A percentile compares a stretch with the other conserved stretches of the same genome.
These are phyloP conservation scores for Cardiospermum halicacabum DNA, from an alignment of 345 rosid species.

Conservation along the genomic window DNA sequence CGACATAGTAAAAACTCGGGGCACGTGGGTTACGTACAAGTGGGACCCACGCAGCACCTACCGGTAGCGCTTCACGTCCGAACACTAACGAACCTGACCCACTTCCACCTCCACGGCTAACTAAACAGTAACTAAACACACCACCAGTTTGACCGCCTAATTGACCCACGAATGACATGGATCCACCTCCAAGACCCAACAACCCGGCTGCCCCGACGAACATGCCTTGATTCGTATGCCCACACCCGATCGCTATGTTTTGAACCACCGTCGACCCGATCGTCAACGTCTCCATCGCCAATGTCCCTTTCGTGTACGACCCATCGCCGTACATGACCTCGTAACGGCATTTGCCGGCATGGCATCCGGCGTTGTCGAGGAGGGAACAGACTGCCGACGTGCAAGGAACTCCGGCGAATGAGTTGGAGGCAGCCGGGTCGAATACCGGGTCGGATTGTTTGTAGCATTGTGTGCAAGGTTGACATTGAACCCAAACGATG, in stretches of 20 bases:
- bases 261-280: conserved; percentile 48
- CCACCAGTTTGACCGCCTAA: conserved; percentile 81
- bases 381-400: conserved; percentile 73
- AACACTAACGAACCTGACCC: conserved; percentile 74
- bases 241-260: conserved; percentile 91
- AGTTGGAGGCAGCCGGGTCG: conserved; percentile 71
- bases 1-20: conserved; percentile 76
- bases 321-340: conserved; percentile 96
- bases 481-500: conserved; percentile 97
- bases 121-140: conserved; percentile 88
- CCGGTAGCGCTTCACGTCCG: conserved; percentile 76
- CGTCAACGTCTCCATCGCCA: conserved; percentile 88
- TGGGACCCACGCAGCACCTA: conserved; percentile 93
- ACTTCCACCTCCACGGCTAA: conserved; percentile 59
- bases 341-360: conserved; percentile 72
- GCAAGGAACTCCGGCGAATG: conserved; percentile 74
- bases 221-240: conserved; percentile 88
- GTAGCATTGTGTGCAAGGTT: conserved; percentile 87
- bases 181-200: conserved; percentile 85
- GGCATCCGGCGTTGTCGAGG: conserved; percentile 67
- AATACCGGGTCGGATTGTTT: conserved; percentile 90
- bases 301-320: conserved; percentile 78
- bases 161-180: conserved; percentile 87
- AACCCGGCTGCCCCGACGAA: conserved; percentile 92
- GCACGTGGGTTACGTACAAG: conserved; percentile 67